Evolutionary conservation across 1,139 yeast species (phyloP).

Genomic region (Geotrichum aggregatum): DNA sequence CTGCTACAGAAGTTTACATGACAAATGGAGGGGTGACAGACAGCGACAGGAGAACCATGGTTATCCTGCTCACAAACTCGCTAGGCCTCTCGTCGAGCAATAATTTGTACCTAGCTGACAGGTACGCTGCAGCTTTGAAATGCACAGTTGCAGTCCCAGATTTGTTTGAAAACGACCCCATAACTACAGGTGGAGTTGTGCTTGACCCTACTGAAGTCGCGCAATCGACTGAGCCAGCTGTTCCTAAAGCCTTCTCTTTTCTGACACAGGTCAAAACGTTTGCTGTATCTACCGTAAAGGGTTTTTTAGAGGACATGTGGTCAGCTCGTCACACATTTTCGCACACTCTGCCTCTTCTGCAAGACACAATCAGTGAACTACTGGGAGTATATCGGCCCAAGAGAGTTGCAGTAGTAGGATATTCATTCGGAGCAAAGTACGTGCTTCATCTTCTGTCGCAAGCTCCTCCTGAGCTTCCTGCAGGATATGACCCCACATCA

Average conservation of each 20-base stretch:
- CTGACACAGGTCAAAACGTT: constrained; percentile 35
- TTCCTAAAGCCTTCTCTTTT: constrained; percentile 27
- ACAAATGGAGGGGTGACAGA: constrained; percentile 17
- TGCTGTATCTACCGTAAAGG: constrained; percentile 37
- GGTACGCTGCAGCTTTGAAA: constrained; percentile 30
- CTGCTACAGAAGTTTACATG: constrained; percentile 18
- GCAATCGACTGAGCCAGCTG: constrained; percentile 20
- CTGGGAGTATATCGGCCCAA: constrained; percentile 37
- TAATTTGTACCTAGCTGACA: constrained; percentile 36
- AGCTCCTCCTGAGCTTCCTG: constrained; percentile 21
- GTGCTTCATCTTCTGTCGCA: constrained; percentile 33
- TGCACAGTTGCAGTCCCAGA: constrained; percentile 38
- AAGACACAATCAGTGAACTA: constrained; percentile 37
- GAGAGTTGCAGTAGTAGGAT: constrained; percentile 39
- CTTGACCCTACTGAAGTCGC: constrained; percentile 29
- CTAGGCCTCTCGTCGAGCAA: constrained; percentile 35
- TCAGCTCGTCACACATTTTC: constrained; percentile 40
- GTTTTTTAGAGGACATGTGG: constrained; percentile 42
- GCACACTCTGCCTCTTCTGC: constrained; percentile 34
- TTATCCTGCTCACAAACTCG: constrained; percentile 36
- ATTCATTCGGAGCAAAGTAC: constrained; percentile 42
- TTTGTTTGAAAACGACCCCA: constrained; percentile 37
- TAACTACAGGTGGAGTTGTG: constrained; percentile 22
- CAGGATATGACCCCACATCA: constrained; percentile 19
- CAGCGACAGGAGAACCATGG: constrained; percentile 19